Base-by-base conservation (phyloP, 257 asterid species). In the Avicennia marina region DNA sequence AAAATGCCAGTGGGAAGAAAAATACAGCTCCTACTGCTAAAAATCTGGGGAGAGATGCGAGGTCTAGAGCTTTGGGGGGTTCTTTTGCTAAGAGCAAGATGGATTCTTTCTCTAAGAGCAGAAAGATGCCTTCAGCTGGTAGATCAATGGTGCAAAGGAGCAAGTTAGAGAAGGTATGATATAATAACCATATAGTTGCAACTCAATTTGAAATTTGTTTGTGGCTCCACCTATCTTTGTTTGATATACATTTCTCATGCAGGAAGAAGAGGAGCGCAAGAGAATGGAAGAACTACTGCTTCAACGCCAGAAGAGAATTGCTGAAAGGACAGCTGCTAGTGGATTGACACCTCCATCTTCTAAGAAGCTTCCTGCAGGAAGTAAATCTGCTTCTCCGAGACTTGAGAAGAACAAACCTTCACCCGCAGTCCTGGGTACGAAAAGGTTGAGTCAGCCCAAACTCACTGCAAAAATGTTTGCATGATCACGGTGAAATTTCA, bases 201-300 rank as follows among this genome's bases (percentile, higher is more conserved):
- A 0, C 13, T 3, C 10, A 11, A 52, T 24, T 52, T 18, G 1
- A 26, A 20, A 7, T 55, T 36, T 53, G n/a, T 60, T 6, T 52
- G 32, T 27, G 4, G 46, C 26, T 64, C 50, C 49, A 29, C 11
- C 29, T 42, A 27, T n/a, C n/a, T n/a, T n/a, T n/a, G n/a, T n/a
- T n/a, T n/a, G n/a, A n/a, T n/a, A 22, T 41, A 16, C 34, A 2
- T 32, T 44, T 32, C 22, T 16, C 32, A 0, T 43, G 49, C 73
- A 87, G 94, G 94, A 82, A 69, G 96, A 87, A 70, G 96, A 85
- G 58, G 81, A 71, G 41, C 84, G 95, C 18, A 78, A 73, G 70
- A 82, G 89, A 72, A 54, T 74, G 87, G 93, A 88, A 58, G 93
- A 82, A 60, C 36, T 74, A 38, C 43, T 24, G 53, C 26, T 82